Evolutionary conservation across 371 early-diverging fungal species (phyloP).

Genomic region (Amoeboradix gromovi): DNA sequence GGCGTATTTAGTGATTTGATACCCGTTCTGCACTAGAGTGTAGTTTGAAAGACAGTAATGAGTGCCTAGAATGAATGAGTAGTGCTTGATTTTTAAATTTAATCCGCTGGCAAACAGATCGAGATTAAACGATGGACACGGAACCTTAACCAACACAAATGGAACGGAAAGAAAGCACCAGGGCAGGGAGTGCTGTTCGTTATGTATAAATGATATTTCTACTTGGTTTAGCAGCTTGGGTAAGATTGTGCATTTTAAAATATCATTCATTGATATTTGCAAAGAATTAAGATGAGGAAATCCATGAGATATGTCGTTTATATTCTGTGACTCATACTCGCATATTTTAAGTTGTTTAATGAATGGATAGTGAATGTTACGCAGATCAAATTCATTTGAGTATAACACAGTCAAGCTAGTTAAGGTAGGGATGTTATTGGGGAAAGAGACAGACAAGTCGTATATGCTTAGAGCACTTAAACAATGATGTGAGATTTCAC

Average conservation of each 20-base stretch:
- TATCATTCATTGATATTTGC: neutral
- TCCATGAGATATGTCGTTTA: neutral
- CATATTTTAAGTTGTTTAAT: neutral
- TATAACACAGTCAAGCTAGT: neutral
- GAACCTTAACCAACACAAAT: neutral
- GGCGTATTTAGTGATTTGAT: too few relatives aligned
- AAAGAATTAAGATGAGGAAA: neutral
- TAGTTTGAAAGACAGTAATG: too few relatives aligned
- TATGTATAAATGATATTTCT: neutral
- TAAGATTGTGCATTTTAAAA: neutral
- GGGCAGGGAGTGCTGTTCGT: neutral
- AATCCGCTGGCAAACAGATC: too few relatives aligned
- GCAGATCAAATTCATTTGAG: neutral
- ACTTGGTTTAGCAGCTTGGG: neutral
- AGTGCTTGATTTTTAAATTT: too few relatives aligned
- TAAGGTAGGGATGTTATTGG: neutral
- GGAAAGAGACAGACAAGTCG: neutral
- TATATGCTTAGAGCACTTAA: neutral
- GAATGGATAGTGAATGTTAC: neutral
- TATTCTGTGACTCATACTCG: neutral
- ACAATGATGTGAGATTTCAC: neutral
- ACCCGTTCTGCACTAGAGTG: too few relatives aligned
- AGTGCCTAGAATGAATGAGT: too few relatives aligned
- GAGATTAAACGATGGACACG: too few relatives aligned
- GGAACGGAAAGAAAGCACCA: neutral